Base-by-base conservation (phyloP, 2,329 filamentous ascomycete genomes). In the Sporothrix euskadiensis region DNA sequence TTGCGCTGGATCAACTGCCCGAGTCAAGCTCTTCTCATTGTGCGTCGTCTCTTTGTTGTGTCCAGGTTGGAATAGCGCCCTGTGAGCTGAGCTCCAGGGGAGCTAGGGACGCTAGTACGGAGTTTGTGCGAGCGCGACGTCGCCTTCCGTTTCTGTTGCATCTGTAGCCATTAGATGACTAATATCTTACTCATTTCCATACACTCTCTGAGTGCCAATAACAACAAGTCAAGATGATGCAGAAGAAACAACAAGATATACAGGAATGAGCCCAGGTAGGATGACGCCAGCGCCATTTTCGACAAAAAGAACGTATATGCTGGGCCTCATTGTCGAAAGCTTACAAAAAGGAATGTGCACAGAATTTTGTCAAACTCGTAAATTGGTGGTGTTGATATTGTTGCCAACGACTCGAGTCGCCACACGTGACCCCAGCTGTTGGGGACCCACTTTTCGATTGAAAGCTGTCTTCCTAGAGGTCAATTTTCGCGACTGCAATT, bases 401-500 rank as follows among this genome's bases (percentile, higher is more conserved):
- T 16, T 22, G 32, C 19, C 2, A 41, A 7, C 19, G 14, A 1
- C 52, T 56, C 12, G 22, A 26, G 8, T 10, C 19, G 39, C 3
- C 5, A 16, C 65, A 68, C 65, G 65, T 68, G 65, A 68, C 44
- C 1, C 4, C 5, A 3, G 6, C 8, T 7, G 5, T 8, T 47
- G 1, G 6, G 0, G 65, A 26, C 66, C 66, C 66, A 69, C 47
- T 39, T 69, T 69, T 69, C 30, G n/a, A n/a, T 3, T 30, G 10
- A 52, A 44, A n/a, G 22, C 69, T 30, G 44, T 44, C 39, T 59
- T 39, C 52, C 10, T 16, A 69, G 19, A 39, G 54, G 39, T 19
- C 56, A 47, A 57, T 19, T 19, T 72, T 65, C 56, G 70, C 71
- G 63, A 66, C 70, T 44, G 71, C 69, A 74, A 71, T 74, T 74